phyloP scores from a whole-genome alignment of 2,329 filamentous ascomycete genomes.

The Fusarium siculi region DNA sequence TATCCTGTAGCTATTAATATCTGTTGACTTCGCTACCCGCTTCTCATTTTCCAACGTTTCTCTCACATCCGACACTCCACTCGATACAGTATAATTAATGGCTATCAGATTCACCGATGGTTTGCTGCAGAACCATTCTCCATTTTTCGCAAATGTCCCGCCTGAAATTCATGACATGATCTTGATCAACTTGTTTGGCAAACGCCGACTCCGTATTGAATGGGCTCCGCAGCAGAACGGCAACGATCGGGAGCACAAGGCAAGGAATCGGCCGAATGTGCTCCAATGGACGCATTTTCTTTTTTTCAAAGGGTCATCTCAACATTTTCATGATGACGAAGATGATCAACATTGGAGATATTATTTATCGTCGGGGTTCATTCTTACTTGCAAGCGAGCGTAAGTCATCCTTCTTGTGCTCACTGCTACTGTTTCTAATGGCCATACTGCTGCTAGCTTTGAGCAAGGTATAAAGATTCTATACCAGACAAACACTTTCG shows the following conservation, averaged over 20 bases:
- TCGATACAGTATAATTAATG: background rate
- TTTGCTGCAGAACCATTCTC: background rate
- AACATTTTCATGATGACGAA: background rate
- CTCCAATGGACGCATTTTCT: background rate
- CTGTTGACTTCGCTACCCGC: background rate
- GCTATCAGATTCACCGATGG: background rate
- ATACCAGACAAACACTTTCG: background rate
- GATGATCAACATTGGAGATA: background rate
- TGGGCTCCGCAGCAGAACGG: background rate
- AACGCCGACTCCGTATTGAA: background rate
- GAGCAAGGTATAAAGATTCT: background rate
- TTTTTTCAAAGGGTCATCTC: background rate
- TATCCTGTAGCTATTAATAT: too few species aligned
- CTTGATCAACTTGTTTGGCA: background rate
- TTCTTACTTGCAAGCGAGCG: conserved; percentile 15
- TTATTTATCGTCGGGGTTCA: background rate
- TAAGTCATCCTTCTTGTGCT: background rate
- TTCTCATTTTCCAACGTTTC: background rate
- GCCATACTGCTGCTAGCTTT: background rate
- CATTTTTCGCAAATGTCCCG: background rate
- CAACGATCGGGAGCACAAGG: background rate
- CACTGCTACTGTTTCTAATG: background rate
- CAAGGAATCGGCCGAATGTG: background rate
- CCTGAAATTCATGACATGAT: background rate
- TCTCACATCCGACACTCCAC: background rate